Conservation (phyloP, 2,329 filamentous ascomycete species). For the Pseudopyricularia cyperi region DNA sequence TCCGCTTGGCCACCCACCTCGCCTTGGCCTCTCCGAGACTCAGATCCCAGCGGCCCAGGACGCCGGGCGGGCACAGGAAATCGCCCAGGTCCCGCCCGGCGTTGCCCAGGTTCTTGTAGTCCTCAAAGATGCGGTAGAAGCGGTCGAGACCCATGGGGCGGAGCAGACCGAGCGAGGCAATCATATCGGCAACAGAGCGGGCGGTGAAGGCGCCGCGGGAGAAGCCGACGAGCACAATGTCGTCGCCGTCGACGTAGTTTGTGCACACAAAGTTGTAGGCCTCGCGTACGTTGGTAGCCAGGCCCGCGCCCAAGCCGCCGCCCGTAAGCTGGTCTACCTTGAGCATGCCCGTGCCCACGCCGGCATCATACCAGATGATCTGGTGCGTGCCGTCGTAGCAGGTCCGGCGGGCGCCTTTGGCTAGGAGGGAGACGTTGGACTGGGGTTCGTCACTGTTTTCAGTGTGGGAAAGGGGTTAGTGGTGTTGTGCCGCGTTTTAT, state of each 20-base stretch:
- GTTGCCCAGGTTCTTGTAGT: constrained; percentile 20
- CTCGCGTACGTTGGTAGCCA: constrained; percentile 20
- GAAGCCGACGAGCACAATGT: constrained; percentile 23
- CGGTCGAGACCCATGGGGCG: constrained; percentile 25
- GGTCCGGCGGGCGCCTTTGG: constrained; percentile 12
- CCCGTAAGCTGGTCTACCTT: constrained; percentile 16
- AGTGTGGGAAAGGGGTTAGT: neutral
- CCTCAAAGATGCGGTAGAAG: constrained; percentile 27
- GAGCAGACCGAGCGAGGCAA: constrained; percentile 24
- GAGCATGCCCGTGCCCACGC: constrained; percentile 16
- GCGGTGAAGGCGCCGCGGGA: constrained; percentile 26
- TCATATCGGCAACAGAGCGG: constrained; percentile 23
- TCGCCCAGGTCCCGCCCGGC: constrained; percentile 7
- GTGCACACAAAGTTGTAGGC: constrained; percentile 23
- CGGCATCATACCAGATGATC: constrained; percentile 17
- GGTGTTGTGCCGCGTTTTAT: neutral
- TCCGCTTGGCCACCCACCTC: constrained; percentile 19
- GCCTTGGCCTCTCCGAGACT: constrained; percentile 15
- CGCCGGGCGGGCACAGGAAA: constrained; percentile 10
- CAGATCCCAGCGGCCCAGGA: constrained; percentile 12
- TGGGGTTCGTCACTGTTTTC: constrained; percentile 9
- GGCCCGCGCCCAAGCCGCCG: constrained; percentile 18
- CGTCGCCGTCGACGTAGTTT: constrained; percentile 22
- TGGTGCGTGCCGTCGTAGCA: constrained; percentile 14
- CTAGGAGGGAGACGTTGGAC: constrained; percentile 17